Evolutionary conservation across 2,329 filamentous ascomycete species (phyloP), one percentile per base, ranked within the genome.

Genomic region (Scleromitrula shiraiana): DNA sequence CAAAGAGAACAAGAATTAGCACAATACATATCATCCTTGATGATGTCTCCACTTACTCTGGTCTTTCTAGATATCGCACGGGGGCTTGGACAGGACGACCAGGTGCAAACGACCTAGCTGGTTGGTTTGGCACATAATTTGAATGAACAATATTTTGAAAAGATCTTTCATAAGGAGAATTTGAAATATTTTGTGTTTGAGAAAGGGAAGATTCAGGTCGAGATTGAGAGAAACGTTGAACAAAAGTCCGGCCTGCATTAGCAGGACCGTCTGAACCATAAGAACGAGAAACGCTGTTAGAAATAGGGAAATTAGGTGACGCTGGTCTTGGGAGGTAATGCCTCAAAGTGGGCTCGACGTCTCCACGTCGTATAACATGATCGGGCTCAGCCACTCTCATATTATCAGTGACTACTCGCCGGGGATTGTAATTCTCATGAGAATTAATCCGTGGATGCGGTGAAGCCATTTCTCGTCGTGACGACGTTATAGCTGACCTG

Each of bases 191-290:
- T 49, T 50, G 55, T 50, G 53, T 36, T 33, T 42, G 52, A 27
- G 50, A 49, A 20, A 50, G 36, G 14, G 51, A 43, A 19, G 50
- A 42, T 46, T 58, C 56, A 57, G 58, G 50, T 36, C 53, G 53
- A 59, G 59, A 59, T 47, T 63, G 57, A 57, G 59, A 61, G 50
- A 59, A 58, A 54, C 49, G 54, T 48, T 61, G 52, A 57, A 59
- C 51, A 42, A 60, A 53, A 53, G 48, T 49, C 46, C 56, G 54
- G 50, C 62, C 57, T 51, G 49, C 49, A 46, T 20, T 44, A 49
- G 51, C 48, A 51, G 41, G 33, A 54, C 46, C 46, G 50, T 41
- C 50, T 42, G 47, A 46, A 49, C 54, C 50, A 56, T 54, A 49
- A 33, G 57, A 50, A 58, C 53, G 54, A 56, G 55, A 56, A 50